Percentiles rank a stretch among this genome's conserved stretches.
These are phyloP conservation scores for Orbilia brochopaga DNA, from an alignment of 2,329 filamentous ascomycete genomes.

Conservation along the genomic window DNA sequence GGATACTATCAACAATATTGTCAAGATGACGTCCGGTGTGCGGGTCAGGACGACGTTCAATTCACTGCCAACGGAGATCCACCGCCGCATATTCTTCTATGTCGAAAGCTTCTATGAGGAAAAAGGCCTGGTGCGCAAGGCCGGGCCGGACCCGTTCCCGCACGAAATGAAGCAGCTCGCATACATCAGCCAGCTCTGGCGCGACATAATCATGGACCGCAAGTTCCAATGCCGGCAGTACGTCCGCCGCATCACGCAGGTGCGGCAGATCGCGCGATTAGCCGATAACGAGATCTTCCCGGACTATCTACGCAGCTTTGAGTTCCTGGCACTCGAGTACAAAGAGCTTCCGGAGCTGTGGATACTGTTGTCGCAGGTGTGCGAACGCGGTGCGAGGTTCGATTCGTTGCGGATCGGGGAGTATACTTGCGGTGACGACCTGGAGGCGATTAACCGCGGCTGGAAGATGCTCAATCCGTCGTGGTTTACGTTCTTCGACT, in stretches of 20 bases:
- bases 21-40: neutral
- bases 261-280: neutral
- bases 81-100: neutral
- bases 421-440: neutral
- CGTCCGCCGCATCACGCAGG: neutral
- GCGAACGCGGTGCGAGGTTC: neutral
- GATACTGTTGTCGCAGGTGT: neutral
- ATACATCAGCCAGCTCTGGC: neutral
- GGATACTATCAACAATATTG: too few species aligned
- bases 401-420: neutral
- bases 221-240: neutral
- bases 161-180: neutral
- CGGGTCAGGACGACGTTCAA: neutral
- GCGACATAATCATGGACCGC: neutral
- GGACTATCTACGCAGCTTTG: neutral
- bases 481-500: constrained; percentile 1
- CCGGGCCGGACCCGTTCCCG: constrained; percentile 1
- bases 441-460: neutral
- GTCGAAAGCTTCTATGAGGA: neutral
- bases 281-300: neutral
- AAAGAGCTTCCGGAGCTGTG: neutral
- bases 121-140: neutral
- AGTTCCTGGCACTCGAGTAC: neutral
- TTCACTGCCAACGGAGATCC: neutral
- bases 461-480: constrained; percentile 1